Conservation (phyloP, 139 green algal species). For the Tetraselmis striata region DNA sequence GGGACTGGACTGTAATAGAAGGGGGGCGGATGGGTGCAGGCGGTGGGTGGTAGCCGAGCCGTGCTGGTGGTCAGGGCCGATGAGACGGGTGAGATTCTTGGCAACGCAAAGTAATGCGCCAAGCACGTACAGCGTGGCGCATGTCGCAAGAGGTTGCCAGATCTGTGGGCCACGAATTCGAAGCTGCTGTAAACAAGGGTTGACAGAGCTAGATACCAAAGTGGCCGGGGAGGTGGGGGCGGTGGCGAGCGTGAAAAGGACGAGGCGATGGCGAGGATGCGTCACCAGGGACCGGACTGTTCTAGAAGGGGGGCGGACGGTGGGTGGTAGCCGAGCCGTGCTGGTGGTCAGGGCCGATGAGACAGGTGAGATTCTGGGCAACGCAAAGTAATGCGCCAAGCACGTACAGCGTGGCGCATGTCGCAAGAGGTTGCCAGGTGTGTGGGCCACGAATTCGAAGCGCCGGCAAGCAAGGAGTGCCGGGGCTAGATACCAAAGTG, state of each 20-base stretch:
- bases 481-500: background rate
- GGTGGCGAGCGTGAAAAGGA: background rate
- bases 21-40: too few relatives aligned
- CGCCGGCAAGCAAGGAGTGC: background rate
- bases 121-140: background rate
- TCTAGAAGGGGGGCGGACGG: too few relatives aligned
- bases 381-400: background rate
- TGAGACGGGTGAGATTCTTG: too few relatives aligned
- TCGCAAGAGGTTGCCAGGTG: background rate
- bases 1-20: too few relatives aligned
- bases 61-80: too few relatives aligned
- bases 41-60: too few relatives aligned
- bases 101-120: background rate
- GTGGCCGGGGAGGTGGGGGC: background rate
- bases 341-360: too few relatives aligned
- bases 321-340: too few relatives aligned
- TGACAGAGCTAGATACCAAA: background rate
- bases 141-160: background rate
- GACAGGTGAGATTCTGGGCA: too few relatives aligned
- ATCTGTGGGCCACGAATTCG: background rate
- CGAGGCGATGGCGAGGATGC: too few relatives aligned
- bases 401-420: background rate
- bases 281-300: too few relatives aligned
- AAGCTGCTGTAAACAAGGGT: background rate
- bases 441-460: background rate